A percentile compares a stretch with the other conserved stretches of the same genome.
Evolutionary conservation across 148 eudicot genomes (phyloP).

Genomic region (Nepenthes mirabilis): DNA sequence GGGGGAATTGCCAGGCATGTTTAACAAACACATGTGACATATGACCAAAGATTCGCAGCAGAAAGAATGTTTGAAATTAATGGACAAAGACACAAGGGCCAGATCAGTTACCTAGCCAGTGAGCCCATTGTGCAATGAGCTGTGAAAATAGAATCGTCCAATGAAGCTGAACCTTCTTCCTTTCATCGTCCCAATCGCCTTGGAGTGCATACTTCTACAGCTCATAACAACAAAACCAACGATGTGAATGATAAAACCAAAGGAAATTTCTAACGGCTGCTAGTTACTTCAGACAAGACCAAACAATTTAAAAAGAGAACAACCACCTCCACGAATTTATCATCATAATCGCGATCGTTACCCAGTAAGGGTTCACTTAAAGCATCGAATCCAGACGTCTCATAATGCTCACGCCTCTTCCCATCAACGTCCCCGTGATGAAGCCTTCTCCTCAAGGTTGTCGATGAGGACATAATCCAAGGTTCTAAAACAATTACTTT

Average conservation of each 20-base stretch:
- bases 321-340: slow-evolving; percentile 31
- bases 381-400: slow-evolving; percentile 33
- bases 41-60: no score
- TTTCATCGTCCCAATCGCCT: slow-evolving; percentile 63
- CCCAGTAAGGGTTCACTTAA: slow-evolving; percentile 79
- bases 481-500: neutral
- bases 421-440: slow-evolving; percentile 93
- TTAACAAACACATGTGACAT: no score
- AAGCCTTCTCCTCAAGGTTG: slow-evolving; percentile 70
- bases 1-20: no score
- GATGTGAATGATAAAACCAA: neutral
- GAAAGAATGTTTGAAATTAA: no score
- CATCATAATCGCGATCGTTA: slow-evolving; percentile 21
- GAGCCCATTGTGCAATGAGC: slow-evolving; percentile 88
- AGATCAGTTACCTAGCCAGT: slow-evolving; percentile 67
- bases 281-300: neutral
- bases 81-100: neutral
- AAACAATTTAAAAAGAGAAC: slow-evolving; percentile 1
- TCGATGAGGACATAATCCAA: slow-evolving; percentile 52
- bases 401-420: slow-evolving; percentile 51
- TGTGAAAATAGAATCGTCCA: slow-evolving; percentile 84
- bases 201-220: slow-evolving; percentile 33
- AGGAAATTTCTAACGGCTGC: no score
- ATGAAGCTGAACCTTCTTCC: slow-evolving; percentile 52
- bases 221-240: slow-evolving; percentile 8